Evolutionary conservation across 2,329 filamentous ascomycete species (phyloP).

Genomic region (Colletotrichum euphorbiae): DNA sequence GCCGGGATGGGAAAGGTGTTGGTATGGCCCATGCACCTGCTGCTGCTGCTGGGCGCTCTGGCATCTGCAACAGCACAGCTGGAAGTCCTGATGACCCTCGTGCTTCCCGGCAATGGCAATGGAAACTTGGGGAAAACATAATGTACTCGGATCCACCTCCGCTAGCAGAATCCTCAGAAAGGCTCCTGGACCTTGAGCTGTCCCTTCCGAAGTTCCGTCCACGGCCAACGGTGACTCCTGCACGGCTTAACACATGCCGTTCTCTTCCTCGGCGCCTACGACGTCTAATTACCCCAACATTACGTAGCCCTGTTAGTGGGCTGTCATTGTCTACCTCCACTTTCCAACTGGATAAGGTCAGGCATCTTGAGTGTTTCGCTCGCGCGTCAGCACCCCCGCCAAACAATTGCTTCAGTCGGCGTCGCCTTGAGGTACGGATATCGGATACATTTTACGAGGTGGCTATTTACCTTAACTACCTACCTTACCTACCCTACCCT

Average conservation of each 20-base stretch:
- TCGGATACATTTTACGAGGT: neutral
- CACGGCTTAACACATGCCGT: conserved; percentile 28
- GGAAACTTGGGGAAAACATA: conserved; percentile 6
- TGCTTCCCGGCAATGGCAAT: too few species aligned
- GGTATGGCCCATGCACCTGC: conserved; percentile 1
- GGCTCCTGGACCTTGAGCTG: conserved; percentile 33
- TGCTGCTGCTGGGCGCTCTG: too few species aligned
- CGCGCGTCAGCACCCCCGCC: conserved; percentile 29
- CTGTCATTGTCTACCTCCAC: conserved; percentile 20
- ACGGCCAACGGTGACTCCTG: conserved; percentile 27
- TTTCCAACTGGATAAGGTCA: neutral
- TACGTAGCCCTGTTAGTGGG: conserved; percentile 33
- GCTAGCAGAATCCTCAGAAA: conserved; percentile 16
- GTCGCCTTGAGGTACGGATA: neutral
- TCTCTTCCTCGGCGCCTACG: conserved; percentile 30
- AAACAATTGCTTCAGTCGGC: conserved; percentile 19
- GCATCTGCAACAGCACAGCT: too few species aligned
- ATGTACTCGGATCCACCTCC: conserved; percentile 34
- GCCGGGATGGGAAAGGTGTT: conserved; percentile 16
- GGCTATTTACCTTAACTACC: too few species aligned
- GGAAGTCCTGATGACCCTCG: too few species aligned
- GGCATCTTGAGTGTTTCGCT: conserved; percentile 18
- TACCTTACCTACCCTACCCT: neutral
- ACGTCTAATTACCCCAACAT: conserved; percentile 24
- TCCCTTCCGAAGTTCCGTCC: conserved; percentile 37